Evolutionary conservation across 164 flowering plant species (phyloP).

Genomic region (Macadamia tetraphylla): DNA sequence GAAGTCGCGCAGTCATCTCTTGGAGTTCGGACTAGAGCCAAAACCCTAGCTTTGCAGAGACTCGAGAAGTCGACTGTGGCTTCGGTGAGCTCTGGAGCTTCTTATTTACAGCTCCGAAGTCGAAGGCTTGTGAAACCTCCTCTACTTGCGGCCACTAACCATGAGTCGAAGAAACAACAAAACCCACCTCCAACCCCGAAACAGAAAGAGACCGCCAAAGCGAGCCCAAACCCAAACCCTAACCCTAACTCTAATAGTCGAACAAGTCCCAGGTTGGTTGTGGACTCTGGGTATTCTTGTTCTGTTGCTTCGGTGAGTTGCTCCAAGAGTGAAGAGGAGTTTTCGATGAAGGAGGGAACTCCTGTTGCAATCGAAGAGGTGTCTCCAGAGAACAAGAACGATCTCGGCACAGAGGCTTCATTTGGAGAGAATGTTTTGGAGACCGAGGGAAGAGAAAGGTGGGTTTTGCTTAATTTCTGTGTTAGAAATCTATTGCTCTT

Average conservation of each 20-base stretch:
- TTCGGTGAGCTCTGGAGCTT: slow-evolving; percentile 15
- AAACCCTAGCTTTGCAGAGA: slow-evolving; percentile 64
- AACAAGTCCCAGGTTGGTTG: slow-evolving; percentile 16
- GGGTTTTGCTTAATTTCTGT: slow-evolving; percentile 13
- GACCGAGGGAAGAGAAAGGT: slow-evolving; percentile 61
- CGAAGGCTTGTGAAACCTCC: slow-evolving; percentile 59
- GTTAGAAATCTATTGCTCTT: background rate
- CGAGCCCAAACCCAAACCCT: slow-evolving; percentile 14
- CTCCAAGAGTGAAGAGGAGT: slow-evolving; percentile 11
- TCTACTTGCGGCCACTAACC: background rate
- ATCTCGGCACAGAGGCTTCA: slow-evolving; percentile 38
- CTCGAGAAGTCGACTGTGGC: slow-evolving; percentile 21
- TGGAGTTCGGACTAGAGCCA: slow-evolving; percentile 78
- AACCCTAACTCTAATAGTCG: slow-evolving; percentile 12
- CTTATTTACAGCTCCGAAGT: slow-evolving; percentile 75
- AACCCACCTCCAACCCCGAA: background rate
- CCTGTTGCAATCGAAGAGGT: slow-evolving; percentile 7
- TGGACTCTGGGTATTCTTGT: slow-evolving; percentile 21
- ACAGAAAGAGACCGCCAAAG: background rate
- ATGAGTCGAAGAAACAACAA: slow-evolving; percentile 10
- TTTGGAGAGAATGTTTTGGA: slow-evolving; percentile 66
- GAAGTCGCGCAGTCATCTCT: slow-evolving; percentile 45
- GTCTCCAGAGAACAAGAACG: slow-evolving; percentile 11
- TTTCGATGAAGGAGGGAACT: background rate
- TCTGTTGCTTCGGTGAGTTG: slow-evolving; percentile 16